Conservation (phyloP, 1,139 yeast species). For the Citeromyces siamensis region DNA sequence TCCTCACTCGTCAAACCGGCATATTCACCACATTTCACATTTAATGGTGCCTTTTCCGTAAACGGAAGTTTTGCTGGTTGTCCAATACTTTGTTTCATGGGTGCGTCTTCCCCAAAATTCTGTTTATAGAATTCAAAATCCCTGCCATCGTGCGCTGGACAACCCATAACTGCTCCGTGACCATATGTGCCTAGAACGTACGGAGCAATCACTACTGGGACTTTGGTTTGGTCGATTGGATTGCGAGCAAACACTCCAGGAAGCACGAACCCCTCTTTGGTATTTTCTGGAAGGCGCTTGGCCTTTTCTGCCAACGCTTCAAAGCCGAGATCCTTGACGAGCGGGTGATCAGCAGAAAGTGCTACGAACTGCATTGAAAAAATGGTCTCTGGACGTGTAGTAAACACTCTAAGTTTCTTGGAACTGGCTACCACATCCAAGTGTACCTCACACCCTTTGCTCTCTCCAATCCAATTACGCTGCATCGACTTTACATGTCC, state of each 20-base stretch:
- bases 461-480: conserved; percentile 84
- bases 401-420: conserved; percentile 40
- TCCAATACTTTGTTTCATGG: conserved; percentile 32
- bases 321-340: conserved; percentile 27
- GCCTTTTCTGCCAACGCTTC: conserved; percentile 23
- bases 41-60: conserved; percentile 40
- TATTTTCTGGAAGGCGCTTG: conserved; percentile 23
- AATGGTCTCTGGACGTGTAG: conserved; percentile 85
- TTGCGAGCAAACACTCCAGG: conserved; percentile 34
- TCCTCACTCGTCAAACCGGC: conserved; percentile 33
- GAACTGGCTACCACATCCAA: conserved; percentile 20
- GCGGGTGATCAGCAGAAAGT: conserved; percentile 56
- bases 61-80: conserved; percentile 15
- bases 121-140: conserved; percentile 71
- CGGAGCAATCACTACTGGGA: conserved; percentile 85
- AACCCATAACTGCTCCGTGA: conserved; percentile 94
- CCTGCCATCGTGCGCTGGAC: conserved; percentile 86
- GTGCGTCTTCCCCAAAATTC: conserved; percentile 34
- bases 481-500: conserved; percentile 84
- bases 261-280: conserved; percentile 55
- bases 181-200: conserved; percentile 81
- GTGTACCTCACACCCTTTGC: conserved; percentile 61
- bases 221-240: conserved; percentile 36
- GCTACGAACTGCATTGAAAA: conserved; percentile 78
- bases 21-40: conserved; percentile 34